Evolutionary conservation across 257 asterid species (phyloP).

Genomic region (Scutellaria baicalensis): DNA sequence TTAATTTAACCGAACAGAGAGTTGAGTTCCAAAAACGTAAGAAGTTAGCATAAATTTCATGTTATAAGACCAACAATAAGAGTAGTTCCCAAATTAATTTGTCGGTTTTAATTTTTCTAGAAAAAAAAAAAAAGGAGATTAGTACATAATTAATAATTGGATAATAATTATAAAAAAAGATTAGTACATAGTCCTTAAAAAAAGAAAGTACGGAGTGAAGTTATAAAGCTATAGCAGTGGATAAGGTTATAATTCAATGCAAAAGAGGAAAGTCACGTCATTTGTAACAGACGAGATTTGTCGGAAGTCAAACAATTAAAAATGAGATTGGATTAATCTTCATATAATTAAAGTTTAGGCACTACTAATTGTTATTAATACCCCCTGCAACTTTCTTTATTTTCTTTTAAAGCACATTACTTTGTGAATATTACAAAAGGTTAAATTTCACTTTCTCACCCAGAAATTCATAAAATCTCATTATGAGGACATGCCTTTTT

Average conservation of each 20-base stretch:
- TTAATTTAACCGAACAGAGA: too few species aligned
- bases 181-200: background rate
- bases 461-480: background rate
- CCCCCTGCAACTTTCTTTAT: background rate
- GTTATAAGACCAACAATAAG: too few species aligned
- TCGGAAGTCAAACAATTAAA: background rate
- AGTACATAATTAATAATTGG: background rate
- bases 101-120: background rate
- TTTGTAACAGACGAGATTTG: background rate
- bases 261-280: background rate
- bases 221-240: conserved; percentile 1
- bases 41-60: too few species aligned
- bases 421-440: background rate
- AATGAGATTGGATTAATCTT: conserved; percentile 5
- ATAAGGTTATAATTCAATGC: background rate
- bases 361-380: background rate
- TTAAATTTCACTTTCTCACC: background rate
- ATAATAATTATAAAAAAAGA: background rate
- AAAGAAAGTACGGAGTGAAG: background rate
- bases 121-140: background rate
- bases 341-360: background rate
- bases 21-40: too few species aligned
- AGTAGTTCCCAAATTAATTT: background rate
- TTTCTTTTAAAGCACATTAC: background rate
- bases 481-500: background rate